Evolutionary conservation across 1,284 basidiomycete genomes (phyloP), one percentile per base, ranked within the genome.

Genomic region (Lentinula novae-zelandiae): DNA sequence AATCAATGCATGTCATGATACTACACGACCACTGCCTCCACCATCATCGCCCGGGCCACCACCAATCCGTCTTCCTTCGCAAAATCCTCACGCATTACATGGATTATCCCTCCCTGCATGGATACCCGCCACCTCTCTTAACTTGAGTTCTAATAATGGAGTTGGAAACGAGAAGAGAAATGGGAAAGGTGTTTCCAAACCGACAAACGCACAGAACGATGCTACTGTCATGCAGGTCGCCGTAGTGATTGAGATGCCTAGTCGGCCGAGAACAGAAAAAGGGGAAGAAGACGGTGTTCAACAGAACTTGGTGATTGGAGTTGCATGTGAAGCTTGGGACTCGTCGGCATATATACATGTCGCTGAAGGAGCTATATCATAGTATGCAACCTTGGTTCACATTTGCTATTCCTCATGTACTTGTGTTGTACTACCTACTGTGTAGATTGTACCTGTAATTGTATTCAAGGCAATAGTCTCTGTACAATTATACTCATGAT

Each of bases 181-280:
- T 3, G 17, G 20, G 51, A 38, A 36, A 46, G 39, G 63, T 6
- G 57, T 60, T 5, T 59, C 62, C 5, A 53, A 52, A 15, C 53
- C 53, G 12, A 27, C 34, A 59, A 61, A 8, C 59, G 61, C 5
- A 65, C 71, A 34, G 22, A n/a, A 42, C 10, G 38, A 39, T 44
- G 46, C 6, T 13, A 58, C 57, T 51, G 64, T 67, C 4, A 50
- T 75, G 22, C 70, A 72, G 55, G 63, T 75, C 20, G 69, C 68
- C 1, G 65, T 75, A 53, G 65, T 75, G 65, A 67, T 75, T 13
- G 65, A 65, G 13, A 76, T 76, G 74, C 73, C 73, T 1, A 61
- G 60, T 8, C 65, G 60, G 0, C 53, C 60, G 33, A 49, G 36
- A 33, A 38, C 5, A n/a, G 53, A 2, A 54, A 39, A 38, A 10